phyloP scores from a whole-genome alignment of 2,329 filamentous ascomycete genomes.

The Polychaeton citri region DNA sequence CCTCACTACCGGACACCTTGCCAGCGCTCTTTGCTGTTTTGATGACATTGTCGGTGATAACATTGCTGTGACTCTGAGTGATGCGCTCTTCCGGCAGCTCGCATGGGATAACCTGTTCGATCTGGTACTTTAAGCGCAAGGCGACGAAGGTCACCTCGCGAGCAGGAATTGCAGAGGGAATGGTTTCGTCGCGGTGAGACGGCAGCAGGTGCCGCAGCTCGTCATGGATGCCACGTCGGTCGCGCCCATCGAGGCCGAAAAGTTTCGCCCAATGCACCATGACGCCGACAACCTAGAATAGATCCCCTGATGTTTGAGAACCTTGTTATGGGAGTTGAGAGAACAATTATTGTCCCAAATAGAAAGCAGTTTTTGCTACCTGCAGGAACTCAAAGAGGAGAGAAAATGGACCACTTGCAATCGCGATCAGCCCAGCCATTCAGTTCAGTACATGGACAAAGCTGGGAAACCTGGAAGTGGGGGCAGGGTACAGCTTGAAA shows the following conservation, averaged over 20 bases:
- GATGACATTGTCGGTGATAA: conserved; percentile 73
- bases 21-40: conserved; percentile 72
- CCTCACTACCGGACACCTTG: conserved; percentile 16
- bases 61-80: conserved; percentile 65
- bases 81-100: conserved; percentile 68
- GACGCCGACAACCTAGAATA: too few species aligned
- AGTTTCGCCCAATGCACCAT: conserved; percentile 3
- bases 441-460: background rate
- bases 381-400: too few species aligned
- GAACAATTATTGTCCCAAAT: too few species aligned
- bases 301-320: too few species aligned
- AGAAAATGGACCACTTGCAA: too few species aligned
- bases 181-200: conserved; percentile 41
- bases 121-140: conserved; percentile 75
- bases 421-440: too few species aligned
- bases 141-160: conserved; percentile 79
- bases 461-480: background rate
- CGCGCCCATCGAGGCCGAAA: conserved; percentile 19
- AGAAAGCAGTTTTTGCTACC: too few species aligned
- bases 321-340: too few species aligned
- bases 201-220: conserved; percentile 45
- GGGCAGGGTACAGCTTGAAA: background rate
- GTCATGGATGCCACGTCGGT: conserved; percentile 27
- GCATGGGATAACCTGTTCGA: conserved; percentile 80
- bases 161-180: conserved; percentile 57